These are phyloP conservation scores for Rhizophora apiculata DNA, from an alignment of 345 rosid genomes.

Conservation along the genomic window DNA sequence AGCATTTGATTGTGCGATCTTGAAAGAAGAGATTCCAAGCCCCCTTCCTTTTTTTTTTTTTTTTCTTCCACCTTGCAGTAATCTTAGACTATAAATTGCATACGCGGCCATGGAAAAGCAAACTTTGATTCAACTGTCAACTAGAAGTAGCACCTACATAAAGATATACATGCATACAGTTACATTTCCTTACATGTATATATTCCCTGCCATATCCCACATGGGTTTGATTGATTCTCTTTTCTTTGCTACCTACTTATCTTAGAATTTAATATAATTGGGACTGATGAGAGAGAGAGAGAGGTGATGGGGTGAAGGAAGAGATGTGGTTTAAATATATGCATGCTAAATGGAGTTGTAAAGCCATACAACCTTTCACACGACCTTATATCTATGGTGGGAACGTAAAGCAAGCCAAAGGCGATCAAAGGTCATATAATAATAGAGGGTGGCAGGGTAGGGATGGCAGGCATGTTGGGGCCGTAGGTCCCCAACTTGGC, in stretches of 20 bases:
- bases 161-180: not conserved
- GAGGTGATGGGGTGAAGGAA: not conserved
- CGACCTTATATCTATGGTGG: not conserved
- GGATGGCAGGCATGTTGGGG: too few species aligned
- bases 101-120: not conserved
- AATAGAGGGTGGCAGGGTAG: too few species aligned
- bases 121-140: not conserved
- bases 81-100: constrained; percentile 5
- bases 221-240: constrained; percentile 11
- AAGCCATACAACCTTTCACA: constrained; percentile 2
- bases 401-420: too few species aligned
- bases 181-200: not conserved
- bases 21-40: not conserved
- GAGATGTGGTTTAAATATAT: not conserved
- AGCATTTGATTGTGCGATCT: too few species aligned
- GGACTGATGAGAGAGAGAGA: not conserved
- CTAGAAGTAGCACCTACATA: not conserved
- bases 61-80: not conserved
- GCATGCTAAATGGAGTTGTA: not conserved
- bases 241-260: not conserved
- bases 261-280: not conserved
- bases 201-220: constrained; percentile 1
- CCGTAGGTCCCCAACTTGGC: too few species aligned
- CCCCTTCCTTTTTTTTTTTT: not conserved
- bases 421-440: too few species aligned